Percentiles rank a stretch among this genome's conserved stretches.
Evolutionary conservation across 208 protist genomes (phyloP).

Genomic region (Endotrypanum monterogeii): DNA sequence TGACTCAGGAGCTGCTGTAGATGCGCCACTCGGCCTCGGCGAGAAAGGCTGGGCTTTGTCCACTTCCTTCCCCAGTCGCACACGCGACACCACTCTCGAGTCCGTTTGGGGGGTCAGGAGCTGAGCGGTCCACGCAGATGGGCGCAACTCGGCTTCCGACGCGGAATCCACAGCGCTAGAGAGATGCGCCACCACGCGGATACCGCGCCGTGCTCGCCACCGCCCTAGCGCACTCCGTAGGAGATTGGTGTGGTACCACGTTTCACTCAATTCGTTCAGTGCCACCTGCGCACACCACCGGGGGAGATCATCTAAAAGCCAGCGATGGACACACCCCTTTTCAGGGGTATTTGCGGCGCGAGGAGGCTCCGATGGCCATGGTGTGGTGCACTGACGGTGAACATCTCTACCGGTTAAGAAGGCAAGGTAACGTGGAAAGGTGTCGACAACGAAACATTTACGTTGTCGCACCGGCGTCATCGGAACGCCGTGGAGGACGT

Average conservation of each 20-base stretch:
- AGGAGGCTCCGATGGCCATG: not conserved
- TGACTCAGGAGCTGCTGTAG: not conserved
- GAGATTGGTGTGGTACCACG: slow-evolving; percentile 30
- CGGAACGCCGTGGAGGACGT: not conserved
- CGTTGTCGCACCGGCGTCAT: not conserved
- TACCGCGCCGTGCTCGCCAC: slow-evolving; percentile 62
- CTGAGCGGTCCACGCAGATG: not conserved
- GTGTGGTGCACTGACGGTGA: not conserved
- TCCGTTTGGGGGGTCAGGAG: no score
- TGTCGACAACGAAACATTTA: not conserved
- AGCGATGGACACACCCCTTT: slow-evolving; percentile 60
- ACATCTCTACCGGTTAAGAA: not conserved
- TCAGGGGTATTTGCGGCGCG: not conserved
- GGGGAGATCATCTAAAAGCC: slow-evolving; percentile 59
- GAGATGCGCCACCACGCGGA: slow-evolving; percentile 40
- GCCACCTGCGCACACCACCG: slow-evolving; percentile 38
- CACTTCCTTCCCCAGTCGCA: not conserved
- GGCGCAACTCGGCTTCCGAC: not conserved
- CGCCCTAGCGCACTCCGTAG: slow-evolving; percentile 27
- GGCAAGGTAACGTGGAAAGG: slow-evolving; percentile 26
- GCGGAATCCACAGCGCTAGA: slow-evolving; percentile 7
- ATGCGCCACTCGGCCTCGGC: not conserved
- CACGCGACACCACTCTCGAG: not conserved
- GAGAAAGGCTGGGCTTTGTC: not conserved
- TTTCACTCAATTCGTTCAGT: slow-evolving; percentile 41